phyloP scores from a whole-genome alignment of 2,329 filamentous ascomycete species.

The Teratosphaeria epicoccoides region DNA sequence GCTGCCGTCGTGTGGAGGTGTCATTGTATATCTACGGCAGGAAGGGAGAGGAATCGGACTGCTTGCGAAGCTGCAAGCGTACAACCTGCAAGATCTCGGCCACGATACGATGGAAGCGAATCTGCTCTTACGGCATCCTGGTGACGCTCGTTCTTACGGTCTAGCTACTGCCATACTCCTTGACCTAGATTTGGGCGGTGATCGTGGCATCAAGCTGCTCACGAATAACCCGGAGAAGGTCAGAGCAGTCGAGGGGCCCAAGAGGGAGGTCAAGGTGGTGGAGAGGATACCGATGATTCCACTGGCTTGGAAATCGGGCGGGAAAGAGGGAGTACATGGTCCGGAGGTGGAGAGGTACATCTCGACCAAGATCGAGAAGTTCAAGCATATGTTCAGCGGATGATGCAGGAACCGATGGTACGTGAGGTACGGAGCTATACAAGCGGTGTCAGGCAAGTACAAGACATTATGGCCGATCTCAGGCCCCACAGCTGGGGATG shows the following conservation, averaged over 20 bases:
- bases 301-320: slow-evolving; percentile 74
- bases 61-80: slow-evolving; percentile 92
- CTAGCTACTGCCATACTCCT: slow-evolving; percentile 90
- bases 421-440: not conserved
- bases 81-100: slow-evolving; percentile 92
- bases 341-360: slow-evolving; percentile 89
- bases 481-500: too few relatives aligned
- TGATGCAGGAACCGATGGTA: slow-evolving; percentile 1
- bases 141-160: slow-evolving; percentile 88
- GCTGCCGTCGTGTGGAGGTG: slow-evolving; percentile 55
- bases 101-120: slow-evolving; percentile 98
- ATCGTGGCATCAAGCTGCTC: slow-evolving; percentile 66
- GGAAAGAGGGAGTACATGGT: slow-evolving; percentile 69
- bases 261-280: slow-evolving; percentile 73
- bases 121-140: slow-evolving; percentile 77
- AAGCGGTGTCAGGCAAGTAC: not conserved
- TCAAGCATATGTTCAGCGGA: slow-evolving; percentile 39
- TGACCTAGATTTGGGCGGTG: slow-evolving; percentile 62
- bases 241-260: slow-evolving; percentile 81
- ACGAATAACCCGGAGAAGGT: slow-evolving; percentile 99
- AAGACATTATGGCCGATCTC: too few relatives aligned
- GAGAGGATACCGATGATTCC: slow-evolving; percentile 95
- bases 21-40: slow-evolving; percentile 91
- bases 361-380: slow-evolving; percentile 65
- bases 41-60: slow-evolving; percentile 93